These are phyloP conservation scores for Apiospora phragmitis DNA, from an alignment of 2,329 filamentous ascomycete species.

Conservation along the genomic window DNA sequence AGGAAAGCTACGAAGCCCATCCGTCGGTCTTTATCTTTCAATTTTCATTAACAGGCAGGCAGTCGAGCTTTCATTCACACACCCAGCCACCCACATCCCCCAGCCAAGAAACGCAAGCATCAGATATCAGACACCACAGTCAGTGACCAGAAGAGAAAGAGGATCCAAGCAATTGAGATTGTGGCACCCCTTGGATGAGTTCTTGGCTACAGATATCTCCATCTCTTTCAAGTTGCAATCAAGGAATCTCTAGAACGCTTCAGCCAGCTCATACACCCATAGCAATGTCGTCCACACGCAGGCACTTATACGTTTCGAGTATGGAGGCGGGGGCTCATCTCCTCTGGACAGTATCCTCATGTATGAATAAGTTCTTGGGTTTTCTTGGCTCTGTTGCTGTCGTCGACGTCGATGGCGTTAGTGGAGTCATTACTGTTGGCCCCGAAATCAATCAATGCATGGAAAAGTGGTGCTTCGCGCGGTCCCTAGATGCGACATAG, in stretches of 20 bases:
- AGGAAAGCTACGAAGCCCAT: not conserved
- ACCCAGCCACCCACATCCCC: no score
- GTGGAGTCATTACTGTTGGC: no score
- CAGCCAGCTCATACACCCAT: not conserved
- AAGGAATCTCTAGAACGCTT: not conserved
- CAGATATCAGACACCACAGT: not conserved
- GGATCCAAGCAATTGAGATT: not conserved
- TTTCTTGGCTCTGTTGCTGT: conserved; percentile 34
- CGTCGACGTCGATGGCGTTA: conserved; percentile 37
- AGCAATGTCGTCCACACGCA: not conserved
- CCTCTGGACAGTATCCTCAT: no score
- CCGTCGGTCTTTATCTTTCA: no score
- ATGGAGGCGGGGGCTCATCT: not conserved
- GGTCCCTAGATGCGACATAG: no score
- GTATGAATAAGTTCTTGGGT: not conserved
- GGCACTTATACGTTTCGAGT: not conserved
- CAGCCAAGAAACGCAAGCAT: not conserved
- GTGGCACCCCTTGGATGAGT: not conserved
- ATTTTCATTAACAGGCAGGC: no score
- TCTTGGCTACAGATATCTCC: not conserved
- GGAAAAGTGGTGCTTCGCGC: no score
- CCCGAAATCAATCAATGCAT: not conserved
- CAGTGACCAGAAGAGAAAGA: not conserved
- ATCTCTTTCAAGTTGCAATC: not conserved
- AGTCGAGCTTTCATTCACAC: no score